Percentiles rank a stretch among this genome's conserved stretches.
Evolutionary conservation across 2,329 filamentous ascomycete species (phyloP).

Genomic region (Aspergillus sp.): DNA sequence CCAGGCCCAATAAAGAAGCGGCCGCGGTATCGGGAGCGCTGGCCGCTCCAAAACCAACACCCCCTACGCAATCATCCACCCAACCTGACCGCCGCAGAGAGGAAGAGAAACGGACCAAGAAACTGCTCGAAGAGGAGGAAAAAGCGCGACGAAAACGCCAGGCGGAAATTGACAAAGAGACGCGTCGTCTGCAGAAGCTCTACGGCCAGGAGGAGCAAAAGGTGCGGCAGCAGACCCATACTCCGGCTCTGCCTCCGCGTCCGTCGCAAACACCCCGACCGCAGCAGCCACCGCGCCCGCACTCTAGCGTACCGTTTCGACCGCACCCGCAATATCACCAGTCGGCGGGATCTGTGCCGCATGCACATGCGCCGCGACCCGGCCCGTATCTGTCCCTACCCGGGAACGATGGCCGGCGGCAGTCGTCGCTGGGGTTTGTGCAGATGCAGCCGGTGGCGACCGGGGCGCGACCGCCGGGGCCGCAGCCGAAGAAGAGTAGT

Average conservation of each 20-base stretch:
- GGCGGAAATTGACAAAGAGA: constrained; percentile 70
- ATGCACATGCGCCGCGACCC: constrained; percentile 1
- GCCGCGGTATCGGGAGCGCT: background rate
- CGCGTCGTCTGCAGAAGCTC: constrained; percentile 62
- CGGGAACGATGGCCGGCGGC: background rate
- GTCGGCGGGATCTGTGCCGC: constrained; percentile 8
- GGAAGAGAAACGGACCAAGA: constrained; percentile 51
- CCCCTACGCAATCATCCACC: background rate
- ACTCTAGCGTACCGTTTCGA: constrained; percentile 1
- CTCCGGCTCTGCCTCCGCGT: constrained; percentile 20
- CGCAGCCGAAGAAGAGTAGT: constrained; percentile 42
- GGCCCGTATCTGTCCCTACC: background rate
- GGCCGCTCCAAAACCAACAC: background rate
- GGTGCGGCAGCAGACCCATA: constrained; percentile 24
- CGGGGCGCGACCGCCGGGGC: background rate
- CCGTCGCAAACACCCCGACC: constrained; percentile 13
- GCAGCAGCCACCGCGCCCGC: constrained; percentile 15
- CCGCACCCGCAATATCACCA: constrained; percentile 15
- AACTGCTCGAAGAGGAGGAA: constrained; percentile 53
- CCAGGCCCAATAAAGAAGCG: background rate
- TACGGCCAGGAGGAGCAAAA: constrained; percentile 50
- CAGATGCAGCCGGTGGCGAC: constrained; percentile 7
- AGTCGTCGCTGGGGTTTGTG: constrained; percentile 10
- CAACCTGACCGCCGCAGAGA: constrained; percentile 31
- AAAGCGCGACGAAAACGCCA: constrained; percentile 47